Conservation (phyloP, 345 rosid species). For the Pelargonium nanum region DNA sequence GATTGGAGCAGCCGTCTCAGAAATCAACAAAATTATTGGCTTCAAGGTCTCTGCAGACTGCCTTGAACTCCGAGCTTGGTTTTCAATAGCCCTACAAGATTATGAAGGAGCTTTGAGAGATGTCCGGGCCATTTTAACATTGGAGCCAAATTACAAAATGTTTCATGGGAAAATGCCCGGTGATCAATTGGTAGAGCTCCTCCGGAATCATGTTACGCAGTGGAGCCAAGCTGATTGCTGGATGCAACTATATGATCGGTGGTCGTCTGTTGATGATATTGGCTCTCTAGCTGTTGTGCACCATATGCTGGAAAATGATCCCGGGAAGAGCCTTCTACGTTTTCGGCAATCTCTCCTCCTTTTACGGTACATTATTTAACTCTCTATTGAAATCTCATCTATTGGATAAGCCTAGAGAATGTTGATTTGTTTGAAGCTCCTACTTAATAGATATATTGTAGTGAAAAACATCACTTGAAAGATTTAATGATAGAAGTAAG, state of each 20-base stretch:
- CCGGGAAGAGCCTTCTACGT: slow-evolving; percentile 74
- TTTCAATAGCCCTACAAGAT: slow-evolving; percentile 60
- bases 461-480: no score
- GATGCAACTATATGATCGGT: slow-evolving; percentile 89
- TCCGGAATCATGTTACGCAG: slow-evolving; percentile 59
- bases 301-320: slow-evolving; percentile 78
- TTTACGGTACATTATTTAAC: no score
- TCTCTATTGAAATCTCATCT: no score
- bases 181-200: slow-evolving; percentile 63
- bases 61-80: slow-evolving; percentile 89
- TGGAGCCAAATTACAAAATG: slow-evolving; percentile 79
- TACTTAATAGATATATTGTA: no score
- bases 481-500: no score
- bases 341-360: slow-evolving; percentile 93
- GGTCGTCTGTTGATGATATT: slow-evolving; percentile 94
- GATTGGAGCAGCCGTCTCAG: slow-evolving; percentile 59
- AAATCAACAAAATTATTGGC: slow-evolving; percentile 66
- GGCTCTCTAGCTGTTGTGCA: slow-evolving; percentile 93
- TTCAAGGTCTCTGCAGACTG: slow-evolving; percentile 76
- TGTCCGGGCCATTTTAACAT: slow-evolving; percentile 65
- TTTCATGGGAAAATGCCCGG: slow-evolving; percentile 59
- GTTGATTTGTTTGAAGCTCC: no score
- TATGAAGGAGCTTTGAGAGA: slow-evolving; percentile 76
- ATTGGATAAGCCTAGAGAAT: no score
- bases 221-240: slow-evolving; percentile 90